Percentiles rank a stretch among this genome's conserved stretches.
These are phyloP conservation scores for Lipomyces kockii DNA, from an alignment of 805 yeast genomes.

Conservation along the genomic window DNA sequence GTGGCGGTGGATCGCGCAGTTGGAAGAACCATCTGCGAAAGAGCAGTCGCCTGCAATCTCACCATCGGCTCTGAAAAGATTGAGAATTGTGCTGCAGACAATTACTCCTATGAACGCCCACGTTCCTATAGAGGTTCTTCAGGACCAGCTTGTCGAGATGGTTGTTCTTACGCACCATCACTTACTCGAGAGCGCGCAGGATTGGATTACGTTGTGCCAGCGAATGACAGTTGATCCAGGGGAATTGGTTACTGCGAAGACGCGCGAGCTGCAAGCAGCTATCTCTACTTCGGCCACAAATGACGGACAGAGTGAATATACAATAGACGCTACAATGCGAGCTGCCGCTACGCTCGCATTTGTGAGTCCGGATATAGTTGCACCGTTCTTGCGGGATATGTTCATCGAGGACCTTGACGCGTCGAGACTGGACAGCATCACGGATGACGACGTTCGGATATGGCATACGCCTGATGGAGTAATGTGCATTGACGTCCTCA, in stretches of 20 bases:
- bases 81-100: constrained; percentile 34
- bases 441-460: constrained; percentile 59
- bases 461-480: constrained; percentile 74
- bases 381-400: constrained; percentile 55
- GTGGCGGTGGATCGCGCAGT: constrained; percentile 41
- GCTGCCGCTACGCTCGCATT: constrained; percentile 53
- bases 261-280: constrained; percentile 39
- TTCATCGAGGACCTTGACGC: constrained; percentile 53
- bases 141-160: constrained; percentile 45
- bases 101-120: constrained; percentile 39
- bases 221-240: constrained; percentile 69
- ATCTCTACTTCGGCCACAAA: constrained; percentile 42
- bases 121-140: constrained; percentile 40
- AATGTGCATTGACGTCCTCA: constrained; percentile 67
- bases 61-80: constrained; percentile 32
- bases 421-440: constrained; percentile 48
- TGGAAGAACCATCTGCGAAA: constrained; percentile 27
- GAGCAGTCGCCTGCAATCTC: constrained; percentile 34
- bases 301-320: constrained; percentile 37
- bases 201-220: constrained; percentile 81
- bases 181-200: constrained; percentile 50
- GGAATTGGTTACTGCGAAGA: constrained; percentile 48
- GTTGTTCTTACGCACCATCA: constrained; percentile 54
- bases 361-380: constrained; percentile 60
- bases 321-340: constrained; percentile 39